Base-by-base conservation (phyloP, 495 filamentous ascomycete species). In the Cercophora samala region DNA sequence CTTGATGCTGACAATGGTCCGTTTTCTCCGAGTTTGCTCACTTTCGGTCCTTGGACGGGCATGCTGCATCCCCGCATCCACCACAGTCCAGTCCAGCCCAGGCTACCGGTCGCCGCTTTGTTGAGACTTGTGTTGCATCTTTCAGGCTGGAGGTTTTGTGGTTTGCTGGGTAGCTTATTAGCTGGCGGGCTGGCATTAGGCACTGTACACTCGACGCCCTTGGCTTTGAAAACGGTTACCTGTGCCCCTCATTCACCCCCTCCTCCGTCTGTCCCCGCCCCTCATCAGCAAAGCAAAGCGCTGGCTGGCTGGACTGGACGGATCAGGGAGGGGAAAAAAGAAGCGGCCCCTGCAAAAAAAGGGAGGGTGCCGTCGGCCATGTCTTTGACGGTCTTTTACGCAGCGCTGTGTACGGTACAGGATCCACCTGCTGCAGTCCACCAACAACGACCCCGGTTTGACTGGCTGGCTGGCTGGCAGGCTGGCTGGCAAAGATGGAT, bases 361-460 rank as follows among this genome's bases (percentile, higher is more conserved):
- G 37, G 37, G 11, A 18, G 37, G 0, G 37, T 46, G 37, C 37
- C 8, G 37, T 9, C 37, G 8, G 6, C 13, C 37, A 46, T 46
- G 37, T 46, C 55, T 59, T 53, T 32, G 55, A 32, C 59, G 32
- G 21, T 52, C 8, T 54, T 4, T 9, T 60, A 62, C 53, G 62
- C 32, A 46, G 37, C 15, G 15, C 37, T 17, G 37, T 46, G 37
- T 46, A 46, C 15, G 37, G 37, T 46, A 46, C 37, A 46, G 37
- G 37, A 46, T 17, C 37, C 37, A 46, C 37, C 37, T 1, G 53
- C 29, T 60, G 52, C 66, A 58, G 51, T 66, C 53, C 67, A 70
- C 65, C 59, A 64, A 59, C 64, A 65, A 22, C 64, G 56, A 69
- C 66, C 67, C 69, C 52, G 62, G 37, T 9, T 46, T 46, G n/a